Evolutionary conservation across 805 yeast genomes (phyloP), one percentile per base, ranked within the genome.

Genomic region (Barnettozyma wickerhamii): DNA sequence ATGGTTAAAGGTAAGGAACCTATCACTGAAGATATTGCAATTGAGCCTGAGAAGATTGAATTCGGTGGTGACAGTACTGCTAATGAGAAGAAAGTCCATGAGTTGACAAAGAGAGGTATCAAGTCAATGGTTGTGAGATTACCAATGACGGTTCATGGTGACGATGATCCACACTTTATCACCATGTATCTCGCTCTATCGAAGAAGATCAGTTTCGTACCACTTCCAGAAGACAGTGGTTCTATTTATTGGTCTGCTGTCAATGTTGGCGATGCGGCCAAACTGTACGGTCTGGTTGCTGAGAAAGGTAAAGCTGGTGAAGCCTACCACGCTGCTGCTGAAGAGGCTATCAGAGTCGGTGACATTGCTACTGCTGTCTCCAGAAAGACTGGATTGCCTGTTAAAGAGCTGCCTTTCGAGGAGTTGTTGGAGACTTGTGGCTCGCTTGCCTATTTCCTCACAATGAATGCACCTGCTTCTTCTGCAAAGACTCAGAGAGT

Each of bases 141-240:
- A 26, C 46, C 67, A n/a, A 64, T 67, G 21, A 49, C 60, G 7
- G 65, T 62, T 14, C 71, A 66, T 46, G 72, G 63, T 19, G 50
- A 45, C 14, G 51, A 47, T 2, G 65, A 59, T 32, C 37, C 42
- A 5, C 64, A 50, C 3, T 64, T 65, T 35, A 33, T 58, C 17
- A 41, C 56, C 2, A 6, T 18, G 7, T 38, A 56, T 10, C 34
- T 48, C 4, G 56, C 55, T 3, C 45, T 62, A 33, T 56, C 71
- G n/a, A 52, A 65, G 41, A 48, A 63, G 37, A 33, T 46, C 5
- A 64, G 64, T 2, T 52, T 53, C 21, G 60, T 65, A 10, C 44
- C 59, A 6, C 68, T 63, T 49, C 48, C 63, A 9, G 41, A 47
- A 4, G 51, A 47, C 20, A 43, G 42, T 18, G 47, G 43, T 10